These are phyloP conservation scores for Gynochthodes officinalis DNA, from an alignment of 257 asterid genomes.

Conservation along the genomic window DNA sequence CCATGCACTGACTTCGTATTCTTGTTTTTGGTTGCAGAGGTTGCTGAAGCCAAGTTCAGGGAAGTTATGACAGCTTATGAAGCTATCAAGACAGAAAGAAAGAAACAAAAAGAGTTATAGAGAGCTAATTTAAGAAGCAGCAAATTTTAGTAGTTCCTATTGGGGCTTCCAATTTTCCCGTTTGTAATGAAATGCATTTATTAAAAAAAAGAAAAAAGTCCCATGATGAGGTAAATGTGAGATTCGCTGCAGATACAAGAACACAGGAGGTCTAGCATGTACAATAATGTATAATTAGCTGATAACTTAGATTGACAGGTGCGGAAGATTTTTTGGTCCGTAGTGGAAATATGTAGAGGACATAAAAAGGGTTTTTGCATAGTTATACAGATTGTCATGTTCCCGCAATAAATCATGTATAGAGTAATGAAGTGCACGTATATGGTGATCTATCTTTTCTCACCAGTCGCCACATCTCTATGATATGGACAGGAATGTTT, in stretches of 20 bases:
- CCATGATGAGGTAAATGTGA: not conserved
- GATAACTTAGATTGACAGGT: constrained; percentile 6
- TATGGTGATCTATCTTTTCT: not conserved
- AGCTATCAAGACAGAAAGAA: constrained; percentile 59
- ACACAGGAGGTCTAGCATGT: not conserved
- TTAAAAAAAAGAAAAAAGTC: too few species aligned
- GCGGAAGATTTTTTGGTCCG: not conserved
- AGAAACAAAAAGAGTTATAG: constrained; percentile 26
- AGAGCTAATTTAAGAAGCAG: not conserved
- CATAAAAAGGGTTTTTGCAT: not conserved
- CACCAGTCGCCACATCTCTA: too few species aligned
- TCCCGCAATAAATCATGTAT: not conserved
- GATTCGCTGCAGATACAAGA: not conserved
- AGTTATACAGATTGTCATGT: not conserved
- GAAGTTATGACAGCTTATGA: constrained; percentile 64
- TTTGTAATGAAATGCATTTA: too few species aligned
- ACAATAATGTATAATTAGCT: not conserved
- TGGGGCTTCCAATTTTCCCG: not conserved
- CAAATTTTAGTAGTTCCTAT: not conserved
- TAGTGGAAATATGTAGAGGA: not conserved
- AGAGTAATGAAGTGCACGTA: not conserved
- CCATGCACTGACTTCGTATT: not conserved
- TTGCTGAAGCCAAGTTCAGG: constrained; percentile 79
- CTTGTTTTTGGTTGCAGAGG: constrained; percentile 39
- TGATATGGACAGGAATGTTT: too few species aligned